Percentiles rank a stretch among this genome's conserved stretches.
These are phyloP conservation scores for Misopates orontium DNA, from an alignment of 257 asterid genomes.

Conservation along the genomic window DNA sequence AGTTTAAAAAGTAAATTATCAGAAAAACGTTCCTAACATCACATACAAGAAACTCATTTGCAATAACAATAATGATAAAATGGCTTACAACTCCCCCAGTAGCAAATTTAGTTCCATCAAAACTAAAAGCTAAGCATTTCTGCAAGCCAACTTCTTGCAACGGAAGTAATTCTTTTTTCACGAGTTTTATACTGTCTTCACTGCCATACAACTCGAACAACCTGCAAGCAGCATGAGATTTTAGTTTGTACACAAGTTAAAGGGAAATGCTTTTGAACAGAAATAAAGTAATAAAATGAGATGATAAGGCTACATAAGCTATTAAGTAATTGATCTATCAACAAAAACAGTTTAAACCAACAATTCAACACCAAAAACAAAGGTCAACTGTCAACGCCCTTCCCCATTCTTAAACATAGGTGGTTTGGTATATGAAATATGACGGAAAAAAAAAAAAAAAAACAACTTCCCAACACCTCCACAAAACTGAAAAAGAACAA, in stretches of 20 bases:
- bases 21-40: conserved; percentile 4
- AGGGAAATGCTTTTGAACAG: too few species aligned
- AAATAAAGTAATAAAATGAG: too few species aligned
- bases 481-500: too few species aligned
- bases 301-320: too few species aligned
- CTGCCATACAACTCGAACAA: conserved; percentile 58
- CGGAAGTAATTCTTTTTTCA: conserved; percentile 58
- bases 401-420: too few species aligned
- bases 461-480: too few species aligned
- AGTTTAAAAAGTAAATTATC: conserved; percentile 25
- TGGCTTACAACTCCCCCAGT: conserved; percentile 87
- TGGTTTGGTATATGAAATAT: too few species aligned
- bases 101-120: conserved; percentile 90
- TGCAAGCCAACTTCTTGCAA: conserved; percentile 73
- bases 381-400: too few species aligned
- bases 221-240: conserved; percentile 44
- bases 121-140: conserved; percentile 84
- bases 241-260: neutral
- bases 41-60: neutral
- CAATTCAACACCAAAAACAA: too few species aligned
- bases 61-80: conserved; percentile 22
- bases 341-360: too few species aligned
- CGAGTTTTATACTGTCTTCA: conserved; percentile 55
- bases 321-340: too few species aligned
- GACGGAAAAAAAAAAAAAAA: too few species aligned